Conservation (phyloP, 2,329 filamentous ascomycete species). For the Calonectria henricotiae region DNA sequence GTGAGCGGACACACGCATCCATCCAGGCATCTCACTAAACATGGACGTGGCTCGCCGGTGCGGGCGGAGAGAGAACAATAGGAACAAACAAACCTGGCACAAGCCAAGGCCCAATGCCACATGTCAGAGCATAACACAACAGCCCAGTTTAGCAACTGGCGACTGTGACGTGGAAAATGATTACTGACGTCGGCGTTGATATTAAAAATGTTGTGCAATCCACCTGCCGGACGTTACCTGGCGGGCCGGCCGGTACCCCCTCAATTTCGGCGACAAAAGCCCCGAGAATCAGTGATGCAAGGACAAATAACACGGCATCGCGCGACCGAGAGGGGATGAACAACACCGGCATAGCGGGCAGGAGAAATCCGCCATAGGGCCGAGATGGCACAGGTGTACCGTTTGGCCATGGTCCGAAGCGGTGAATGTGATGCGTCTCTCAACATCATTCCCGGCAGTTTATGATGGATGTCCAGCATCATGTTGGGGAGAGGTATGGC, state of each 20-base stretch:
- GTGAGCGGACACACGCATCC: slow-evolving; percentile 30
- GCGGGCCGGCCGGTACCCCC: slow-evolving; percentile 23
- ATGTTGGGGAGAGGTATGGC: slow-evolving; percentile 30
- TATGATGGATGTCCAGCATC: slow-evolving; percentile 29
- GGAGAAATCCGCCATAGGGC: slow-evolving; percentile 33
- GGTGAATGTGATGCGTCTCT: slow-evolving; percentile 42
- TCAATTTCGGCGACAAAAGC: slow-evolving; percentile 26
- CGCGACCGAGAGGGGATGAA: slow-evolving; percentile 28
- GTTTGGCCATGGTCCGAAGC: slow-evolving; percentile 37
- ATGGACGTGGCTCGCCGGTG: slow-evolving; percentile 27
- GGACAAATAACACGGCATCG: slow-evolving; percentile 32
- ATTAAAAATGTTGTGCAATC: slow-evolving; percentile 26
- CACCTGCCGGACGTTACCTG: slow-evolving; percentile 17
- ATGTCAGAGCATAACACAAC: slow-evolving; percentile 25
- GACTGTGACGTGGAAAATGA: slow-evolving; percentile 6
- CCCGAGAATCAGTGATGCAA: slow-evolving; percentile 16
- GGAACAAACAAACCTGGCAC: slow-evolving; percentile 22
- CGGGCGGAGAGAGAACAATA: slow-evolving; percentile 17
- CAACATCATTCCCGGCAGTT: slow-evolving; percentile 38
- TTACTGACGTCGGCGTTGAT: slow-evolving; percentile 22
- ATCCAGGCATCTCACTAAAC: slow-evolving; percentile 27
- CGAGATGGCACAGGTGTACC: slow-evolving; percentile 38
- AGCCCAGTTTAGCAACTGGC: slow-evolving; percentile 10
- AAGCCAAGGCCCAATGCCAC: slow-evolving; percentile 18
- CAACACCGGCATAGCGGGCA: slow-evolving; percentile 18